Base-by-base conservation (phyloP, 768 basidiomycete genomes). In the Mycena haematopus region DNA sequence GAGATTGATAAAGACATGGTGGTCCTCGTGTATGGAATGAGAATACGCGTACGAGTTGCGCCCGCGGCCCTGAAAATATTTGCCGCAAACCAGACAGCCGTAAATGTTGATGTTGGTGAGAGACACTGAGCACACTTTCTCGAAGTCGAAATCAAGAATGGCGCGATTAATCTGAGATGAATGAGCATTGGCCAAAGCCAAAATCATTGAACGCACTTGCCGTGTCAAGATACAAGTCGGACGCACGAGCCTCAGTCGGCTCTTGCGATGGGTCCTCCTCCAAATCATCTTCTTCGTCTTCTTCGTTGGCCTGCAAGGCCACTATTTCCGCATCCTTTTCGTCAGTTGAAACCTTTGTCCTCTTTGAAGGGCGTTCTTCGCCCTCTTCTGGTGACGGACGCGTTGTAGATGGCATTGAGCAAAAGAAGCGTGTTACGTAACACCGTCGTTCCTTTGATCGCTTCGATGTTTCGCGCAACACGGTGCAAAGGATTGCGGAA, bases 41-140 rank as follows among this genome's bases (percentile, higher is more conserved):
- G 95, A 87, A 76, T 97, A 99, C 24, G 97, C 97, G 73, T 95
- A 95, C 59, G 95, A 95, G 47, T 84, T 93, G 66, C 90, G 89
- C 36, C 97, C 96, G 70, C 97, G 83, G 25, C 97, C 97, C 82
- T 99, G 96, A 73, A 97, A 99, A 75, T 98, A 99, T 79, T 97
- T 99, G 58, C 97, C 97, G 73, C 94, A 96, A 17, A 99, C 96
- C 56, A 99, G 86, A 73, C 97, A 99, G 35, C 93, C 95, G 72
- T 99, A 99, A 65, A 91, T 92, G 77, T 99, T 97, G 82, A 97
- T 95, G 77, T 99, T 96, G 44, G 93, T 92, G 57, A 94, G 82
- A 36, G 94, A 97, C 54, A 99, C 93, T 10, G 96, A 98, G 82
- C 97, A 99, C 27, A 99, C 86, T 82, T 96, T 95, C 79, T 99